These are phyloP conservation scores for Lolium perenne DNA, from an alignment of 176 grass and related monocot genomes.

Conservation along the genomic window DNA sequence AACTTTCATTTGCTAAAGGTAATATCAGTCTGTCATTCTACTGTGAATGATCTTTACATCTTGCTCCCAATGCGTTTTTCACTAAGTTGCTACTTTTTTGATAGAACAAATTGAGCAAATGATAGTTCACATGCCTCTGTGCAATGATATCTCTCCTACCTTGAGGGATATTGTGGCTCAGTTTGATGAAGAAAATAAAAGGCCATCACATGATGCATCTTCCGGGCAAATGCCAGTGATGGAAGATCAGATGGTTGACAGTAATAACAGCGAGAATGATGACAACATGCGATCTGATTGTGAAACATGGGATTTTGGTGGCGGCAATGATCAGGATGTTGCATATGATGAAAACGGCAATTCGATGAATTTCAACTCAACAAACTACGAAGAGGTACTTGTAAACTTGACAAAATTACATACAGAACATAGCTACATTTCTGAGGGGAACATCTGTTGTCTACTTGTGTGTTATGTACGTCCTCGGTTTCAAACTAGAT, in stretches of 20 bases:
- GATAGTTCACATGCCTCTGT: slow-evolving; percentile 67
- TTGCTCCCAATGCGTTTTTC: slow-evolving; percentile 33
- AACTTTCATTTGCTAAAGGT: slow-evolving; percentile 92
- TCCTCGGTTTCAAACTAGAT: neutral
- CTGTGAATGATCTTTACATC: slow-evolving; percentile 17
- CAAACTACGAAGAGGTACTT: slow-evolving; percentile 72
- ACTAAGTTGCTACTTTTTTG: slow-evolving; percentile 42
- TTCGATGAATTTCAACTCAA: slow-evolving; percentile 48
- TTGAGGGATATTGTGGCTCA: slow-evolving; percentile 78
- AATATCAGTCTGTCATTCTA: slow-evolving; percentile 29
- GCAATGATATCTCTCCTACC: slow-evolving; percentile 85
- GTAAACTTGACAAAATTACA: slow-evolving; percentile 6
- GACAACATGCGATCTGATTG: slow-evolving; percentile 55
- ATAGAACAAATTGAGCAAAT: slow-evolving; percentile 82
- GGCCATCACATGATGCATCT: slow-evolving; percentile 52
- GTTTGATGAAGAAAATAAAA: slow-evolving; percentile 93
- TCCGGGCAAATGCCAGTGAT: slow-evolving; percentile 55
- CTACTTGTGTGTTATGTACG: neutral
- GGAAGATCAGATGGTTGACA: slow-evolving; percentile 44
- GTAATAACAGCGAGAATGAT: slow-evolving; percentile 38
- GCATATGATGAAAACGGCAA: slow-evolving; percentile 56
- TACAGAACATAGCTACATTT: neutral
- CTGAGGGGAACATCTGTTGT: neutral
- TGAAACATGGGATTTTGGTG: slow-evolving; percentile 65
- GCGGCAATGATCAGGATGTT: slow-evolving; percentile 65